Evolutionary conservation across 2,329 filamentous ascomycete species (phyloP), one percentile per base, ranked within the genome.

Genomic region (Botryotinia narcissicola): DNA sequence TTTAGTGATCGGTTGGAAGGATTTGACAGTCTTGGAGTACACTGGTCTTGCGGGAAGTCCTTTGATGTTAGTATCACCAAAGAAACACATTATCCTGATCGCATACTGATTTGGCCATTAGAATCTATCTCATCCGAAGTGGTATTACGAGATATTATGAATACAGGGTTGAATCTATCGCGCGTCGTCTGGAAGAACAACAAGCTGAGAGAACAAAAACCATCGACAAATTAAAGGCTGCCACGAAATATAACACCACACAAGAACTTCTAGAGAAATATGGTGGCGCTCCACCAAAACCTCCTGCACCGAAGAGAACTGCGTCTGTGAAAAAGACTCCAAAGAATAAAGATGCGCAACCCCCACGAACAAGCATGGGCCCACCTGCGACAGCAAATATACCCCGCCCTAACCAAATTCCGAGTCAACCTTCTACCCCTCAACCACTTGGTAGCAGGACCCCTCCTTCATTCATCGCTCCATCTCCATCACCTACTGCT

Each of bases 161-260:
- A 78, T 97, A 93, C 81, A 93, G 94, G 75, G 91, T 96, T 78
- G 88, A 91, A 35, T 89, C 86, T 25, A 87, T 93, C 18, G 89
- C 92, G 77, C 82, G 86, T 57, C 88, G 91, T 59, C 86, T 98
- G 44, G 92, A 95, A 78, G 88, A 88, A 32, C 87, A 95, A 51
- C 90, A 95, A 79, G 89, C 90, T 71, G 93, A 98, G 82, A 90
- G 95, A 71, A 90, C 93, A 74, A 90, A 90, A 78, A 97, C 95
- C 2, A 98, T 99, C 77, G 92, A 97, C 81, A 95, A 95, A 83
- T 89, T 99, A 76, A 99, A 99, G 83, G 91, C 92, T 74, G 95
- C 95, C 40, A 99, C 96, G 48, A 97, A 93, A 82, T 99, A 98
- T 84, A 93, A 98, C 83, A 96, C 95, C 46, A 99, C 96, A 1